phyloP scores from a whole-genome alignment of 2,329 filamentous ascomycete species.

The Mycosphaerella arachidis region DNA sequence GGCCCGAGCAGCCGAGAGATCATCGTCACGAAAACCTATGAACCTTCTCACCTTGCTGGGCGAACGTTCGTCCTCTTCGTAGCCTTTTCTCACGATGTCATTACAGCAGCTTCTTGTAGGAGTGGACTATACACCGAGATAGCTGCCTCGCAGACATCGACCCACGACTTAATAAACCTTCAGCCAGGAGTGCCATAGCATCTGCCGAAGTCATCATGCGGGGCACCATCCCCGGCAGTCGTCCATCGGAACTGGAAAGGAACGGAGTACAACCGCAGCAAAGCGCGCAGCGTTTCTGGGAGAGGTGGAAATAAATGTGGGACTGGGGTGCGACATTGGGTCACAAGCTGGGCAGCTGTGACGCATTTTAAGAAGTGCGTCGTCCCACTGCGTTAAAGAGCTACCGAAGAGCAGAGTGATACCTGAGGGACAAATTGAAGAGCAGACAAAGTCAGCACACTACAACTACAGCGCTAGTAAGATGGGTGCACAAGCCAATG shows the following conservation, averaged over 20 bases:
- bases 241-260: no score
- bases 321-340: background rate
- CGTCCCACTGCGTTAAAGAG: background rate
- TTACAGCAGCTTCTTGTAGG: background rate
- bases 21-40: background rate
- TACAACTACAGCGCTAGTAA: background rate
- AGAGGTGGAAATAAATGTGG: background rate
- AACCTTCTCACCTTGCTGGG: background rate
- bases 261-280: background rate
- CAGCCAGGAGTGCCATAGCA: background rate
- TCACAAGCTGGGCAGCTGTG: background rate
- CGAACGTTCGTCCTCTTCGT: background rate
- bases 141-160: background rate
- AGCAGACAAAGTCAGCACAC: background rate
- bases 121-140: background rate
- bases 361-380: background rate
- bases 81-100: background rate
- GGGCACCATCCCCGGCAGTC: background rate
- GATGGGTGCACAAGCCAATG: constrained; percentile 11
- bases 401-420: background rate
- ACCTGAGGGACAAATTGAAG: background rate
- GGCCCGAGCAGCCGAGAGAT: background rate
- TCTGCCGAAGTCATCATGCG: background rate
- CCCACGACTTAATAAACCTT: background rate
- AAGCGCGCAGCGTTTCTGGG: background rate